Conservation (phyloP, 805 yeast species). For the Blastobotrys muscicola region DNA sequence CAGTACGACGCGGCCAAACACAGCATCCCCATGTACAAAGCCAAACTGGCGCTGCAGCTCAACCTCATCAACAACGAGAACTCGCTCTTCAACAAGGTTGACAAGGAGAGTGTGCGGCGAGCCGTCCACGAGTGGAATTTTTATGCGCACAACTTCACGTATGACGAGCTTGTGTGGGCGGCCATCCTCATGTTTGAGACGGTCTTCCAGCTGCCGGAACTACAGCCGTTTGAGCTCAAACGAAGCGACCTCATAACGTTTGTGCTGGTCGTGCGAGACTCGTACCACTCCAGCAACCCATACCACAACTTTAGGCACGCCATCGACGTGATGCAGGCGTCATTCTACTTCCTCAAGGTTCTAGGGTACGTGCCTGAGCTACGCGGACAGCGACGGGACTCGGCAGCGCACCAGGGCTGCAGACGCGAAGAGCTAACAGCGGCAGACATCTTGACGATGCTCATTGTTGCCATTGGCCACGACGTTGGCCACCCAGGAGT, state of each 20-base stretch:
- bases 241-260: conserved; percentile 38
- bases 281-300: conserved; percentile 76
- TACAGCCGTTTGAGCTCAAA: neutral
- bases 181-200: conserved; percentile 45
- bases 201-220: conserved; percentile 21
- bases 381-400: neutral
- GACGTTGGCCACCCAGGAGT: conserved; percentile 96
- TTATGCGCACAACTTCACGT: conserved; percentile 54
- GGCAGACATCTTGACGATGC: conserved; percentile 46
- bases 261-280: conserved; percentile 59
- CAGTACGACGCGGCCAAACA: neutral
- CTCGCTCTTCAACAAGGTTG: neutral
- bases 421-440: conserved; percentile 19
- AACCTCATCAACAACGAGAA: conserved; percentile 1
- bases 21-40: neutral
- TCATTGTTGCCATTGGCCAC: conserved; percentile 85
- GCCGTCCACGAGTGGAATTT: conserved; percentile 42
- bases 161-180: conserved; percentile 58
- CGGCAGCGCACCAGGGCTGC: neutral
- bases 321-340: conserved; percentile 88
- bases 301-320: conserved; percentile 96
- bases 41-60: neutral
- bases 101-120: neutral
- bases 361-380: conserved; percentile 23
- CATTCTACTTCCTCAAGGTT: conserved; percentile 48